Percentiles rank a stretch among this genome's conserved stretches.
phyloP scores from a whole-genome alignment of 257 asterid species.

The Solanum chiquidenum region DNA sequence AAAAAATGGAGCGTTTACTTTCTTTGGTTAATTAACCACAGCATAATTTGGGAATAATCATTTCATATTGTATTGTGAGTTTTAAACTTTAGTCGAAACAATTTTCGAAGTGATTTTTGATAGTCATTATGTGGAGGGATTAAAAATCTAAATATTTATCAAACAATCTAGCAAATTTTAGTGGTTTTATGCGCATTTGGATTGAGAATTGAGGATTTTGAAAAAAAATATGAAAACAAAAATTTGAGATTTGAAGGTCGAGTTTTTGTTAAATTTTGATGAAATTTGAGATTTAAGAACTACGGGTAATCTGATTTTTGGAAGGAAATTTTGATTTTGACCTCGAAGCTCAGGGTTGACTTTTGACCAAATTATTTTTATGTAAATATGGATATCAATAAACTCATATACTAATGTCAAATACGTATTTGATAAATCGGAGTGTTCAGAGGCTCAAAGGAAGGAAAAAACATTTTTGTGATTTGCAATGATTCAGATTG shows the following conservation, averaged over 20 bases:
- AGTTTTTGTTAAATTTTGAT: too few relatives aligned
- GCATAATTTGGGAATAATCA: not conserved
- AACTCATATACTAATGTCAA: not conserved
- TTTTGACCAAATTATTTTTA: too few relatives aligned
- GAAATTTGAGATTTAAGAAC: too few relatives aligned
- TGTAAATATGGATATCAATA: too few relatives aligned
- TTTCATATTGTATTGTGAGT: too few relatives aligned
- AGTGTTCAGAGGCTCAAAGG: not conserved
- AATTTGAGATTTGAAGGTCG: too few relatives aligned
- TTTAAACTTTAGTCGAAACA: not conserved
- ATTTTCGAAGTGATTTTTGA: too few relatives aligned
- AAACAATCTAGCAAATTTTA: too few relatives aligned
- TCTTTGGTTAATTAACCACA: not conserved
- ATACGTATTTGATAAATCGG: not conserved
- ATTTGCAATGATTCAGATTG: not conserved
- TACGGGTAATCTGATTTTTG: too few relatives aligned
- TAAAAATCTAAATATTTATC: not conserved
- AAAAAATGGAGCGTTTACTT: too few relatives aligned
- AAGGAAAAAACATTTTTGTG: not conserved
- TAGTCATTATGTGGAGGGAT: not conserved
- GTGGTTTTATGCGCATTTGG: not conserved
- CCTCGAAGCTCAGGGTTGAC: too few relatives aligned
- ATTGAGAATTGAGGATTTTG: not conserved
- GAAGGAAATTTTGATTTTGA: too few relatives aligned
- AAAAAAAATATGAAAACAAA: not conserved